Base-by-base conservation (phyloP, 331 rosid genomes). In the Erythrophleum ivorense region DNA sequence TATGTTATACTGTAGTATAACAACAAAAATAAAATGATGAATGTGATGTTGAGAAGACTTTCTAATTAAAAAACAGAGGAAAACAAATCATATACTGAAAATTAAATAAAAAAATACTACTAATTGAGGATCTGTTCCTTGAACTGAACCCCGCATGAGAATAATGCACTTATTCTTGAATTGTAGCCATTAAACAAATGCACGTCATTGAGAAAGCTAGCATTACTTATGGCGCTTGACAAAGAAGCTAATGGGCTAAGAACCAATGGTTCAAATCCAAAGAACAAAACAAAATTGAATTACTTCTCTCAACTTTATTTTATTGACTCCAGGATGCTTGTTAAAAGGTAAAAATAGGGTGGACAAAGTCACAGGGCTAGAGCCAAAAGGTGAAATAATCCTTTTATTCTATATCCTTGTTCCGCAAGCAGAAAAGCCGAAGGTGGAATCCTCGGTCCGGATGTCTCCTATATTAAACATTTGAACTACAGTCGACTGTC, bases 261-360 rank as follows among this genome's bases (percentile, higher is more conserved):
- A 83, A 83, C 65, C 86, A 78, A 18, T 14, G 57, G 80, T 69
- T 78, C 71, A 31, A 57, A 72, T 52, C 50, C 63, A 71, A 43
- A 76, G 46, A 64, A 46, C 77, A 57, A 67, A 78, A 36, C 43
- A 73, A 66, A 73, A 78, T 12, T 59, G 71, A 78, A 45, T 73
- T 4, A 43, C 41, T 52, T 73, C 2, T 21, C 29, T 59, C 16
- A 21, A 60, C 63, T 72, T 11, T 9, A 21, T 45, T 60, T 38
- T 7, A 18, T 59, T 33, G 48, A 33, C 10, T 0, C 12, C 9
- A 52, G 33, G 65, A 76, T 29, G 19, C 10, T 40, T 40, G 48
- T 77, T 34, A 33, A 31, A 40, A 60, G 60, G 75, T 40, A 15
- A 54, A 62, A 52, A 21, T 53, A 18, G 66, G 15, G 38, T 2